phyloP scores from a whole-genome alignment of 1,139 yeast genomes.

The Lizanozyma gosingica region DNA sequence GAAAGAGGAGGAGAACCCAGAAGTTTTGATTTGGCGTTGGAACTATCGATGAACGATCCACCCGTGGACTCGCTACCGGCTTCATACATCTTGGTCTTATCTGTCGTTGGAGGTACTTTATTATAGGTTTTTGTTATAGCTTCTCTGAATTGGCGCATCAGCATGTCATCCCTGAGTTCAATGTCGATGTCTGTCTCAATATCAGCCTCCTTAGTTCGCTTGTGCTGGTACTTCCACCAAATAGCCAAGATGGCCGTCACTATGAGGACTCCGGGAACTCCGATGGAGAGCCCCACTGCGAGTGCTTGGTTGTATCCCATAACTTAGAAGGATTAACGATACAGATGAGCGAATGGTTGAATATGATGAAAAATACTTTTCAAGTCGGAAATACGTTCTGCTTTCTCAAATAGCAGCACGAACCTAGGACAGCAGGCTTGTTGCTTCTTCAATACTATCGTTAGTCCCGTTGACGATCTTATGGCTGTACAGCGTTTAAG shows the following conservation, averaged over 20 bases:
- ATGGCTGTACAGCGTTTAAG: too few relatives aligned
- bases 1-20: not conserved
- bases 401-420: too few relatives aligned
- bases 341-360: too few relatives aligned
- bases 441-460: too few relatives aligned
- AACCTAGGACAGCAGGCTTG: too few relatives aligned
- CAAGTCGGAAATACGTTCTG: too few relatives aligned
- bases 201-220: constrained; percentile 7
- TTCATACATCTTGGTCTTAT: not conserved
- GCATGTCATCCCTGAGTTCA: constrained; percentile 9
- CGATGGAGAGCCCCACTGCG: constrained; percentile 11
- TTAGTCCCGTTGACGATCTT: too few relatives aligned
- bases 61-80: not conserved
- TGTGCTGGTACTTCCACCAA: constrained; percentile 7
- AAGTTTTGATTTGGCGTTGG: not conserved
- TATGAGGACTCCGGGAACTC: constrained; percentile 9
- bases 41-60: not conserved
- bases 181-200: constrained; percentile 7
- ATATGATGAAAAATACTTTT: too few relatives aligned
- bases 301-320: constrained; percentile 4
- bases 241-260: constrained; percentile 5
- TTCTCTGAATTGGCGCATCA: constrained; percentile 10
- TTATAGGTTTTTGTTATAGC: constrained; percentile 1
- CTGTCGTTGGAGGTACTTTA: not conserved
- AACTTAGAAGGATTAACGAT: too few relatives aligned